Evolutionary conservation across 768 basidiomycete genomes (phyloP).

Genomic region (Rhodosporidiobolus sp.): DNA sequence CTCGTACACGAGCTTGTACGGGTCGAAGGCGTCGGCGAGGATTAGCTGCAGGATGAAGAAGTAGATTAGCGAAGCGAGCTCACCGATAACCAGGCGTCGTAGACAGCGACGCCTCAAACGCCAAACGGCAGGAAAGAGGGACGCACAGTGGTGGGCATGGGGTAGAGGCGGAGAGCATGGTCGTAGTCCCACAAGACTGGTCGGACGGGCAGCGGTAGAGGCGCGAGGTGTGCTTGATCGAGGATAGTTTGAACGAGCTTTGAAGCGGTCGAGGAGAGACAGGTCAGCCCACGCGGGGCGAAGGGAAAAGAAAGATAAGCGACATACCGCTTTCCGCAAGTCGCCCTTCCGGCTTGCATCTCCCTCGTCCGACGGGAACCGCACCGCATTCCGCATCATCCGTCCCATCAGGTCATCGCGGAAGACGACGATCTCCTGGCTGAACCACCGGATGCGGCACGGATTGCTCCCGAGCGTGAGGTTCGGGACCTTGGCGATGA

Average conservation of each 20-base stretch:
- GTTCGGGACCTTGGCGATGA: constrained; percentile 72
- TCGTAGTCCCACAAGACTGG: constrained; percentile 87
- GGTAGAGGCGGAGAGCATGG: constrained; percentile 86
- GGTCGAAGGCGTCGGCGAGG: constrained; percentile 92
- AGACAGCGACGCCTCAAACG: too few relatives aligned
- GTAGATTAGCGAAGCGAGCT: not conserved
- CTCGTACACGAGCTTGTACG: constrained; percentile 93
- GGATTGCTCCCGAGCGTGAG: constrained; percentile 84
- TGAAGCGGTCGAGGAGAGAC: not conserved
- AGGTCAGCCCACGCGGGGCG: not conserved
- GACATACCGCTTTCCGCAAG: constrained; percentile 30
- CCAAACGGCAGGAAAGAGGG: not conserved
- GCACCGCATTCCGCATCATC: constrained; percentile 87
- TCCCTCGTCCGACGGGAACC: constrained; percentile 73
- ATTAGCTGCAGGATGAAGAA: constrained; percentile 59
- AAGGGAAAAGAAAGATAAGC: not conserved
- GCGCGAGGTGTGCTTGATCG: constrained; percentile 91
- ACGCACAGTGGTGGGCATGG: constrained; percentile 83
- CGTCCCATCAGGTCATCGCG: constrained; percentile 88
- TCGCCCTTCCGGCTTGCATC: constrained; percentile 48
- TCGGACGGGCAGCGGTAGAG: constrained; percentile 76
- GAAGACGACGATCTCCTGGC: constrained; percentile 91
- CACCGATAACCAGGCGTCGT: too few relatives aligned
- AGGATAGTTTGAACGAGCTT: constrained; percentile 61
- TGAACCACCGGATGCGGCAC: constrained; percentile 88